Conservation (phyloP, 163 green algal species). For the Coccomyxa subellipsoidea region DNA sequence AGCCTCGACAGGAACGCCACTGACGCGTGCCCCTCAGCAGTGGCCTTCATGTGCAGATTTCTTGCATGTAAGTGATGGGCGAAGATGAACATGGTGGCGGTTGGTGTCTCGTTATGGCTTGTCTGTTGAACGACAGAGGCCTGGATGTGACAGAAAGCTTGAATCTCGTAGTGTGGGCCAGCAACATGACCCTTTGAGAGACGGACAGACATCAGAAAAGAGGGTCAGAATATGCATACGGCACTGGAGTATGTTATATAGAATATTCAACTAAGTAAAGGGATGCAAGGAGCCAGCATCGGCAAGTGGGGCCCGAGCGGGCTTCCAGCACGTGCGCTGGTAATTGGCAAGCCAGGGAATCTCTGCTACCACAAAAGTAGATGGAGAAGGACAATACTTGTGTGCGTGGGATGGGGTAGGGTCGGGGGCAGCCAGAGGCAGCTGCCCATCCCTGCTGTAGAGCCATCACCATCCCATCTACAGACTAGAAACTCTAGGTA, state of each 20-base stretch:
- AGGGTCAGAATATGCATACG: no score
- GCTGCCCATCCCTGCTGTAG: neutral
- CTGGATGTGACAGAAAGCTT: no score
- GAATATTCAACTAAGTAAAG: neutral
- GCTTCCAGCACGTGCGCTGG: neutral
- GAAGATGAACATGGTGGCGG: no score
- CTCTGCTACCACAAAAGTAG: neutral
- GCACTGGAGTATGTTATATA: neutral
- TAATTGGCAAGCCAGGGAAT: neutral
- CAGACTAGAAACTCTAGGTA: neutral
- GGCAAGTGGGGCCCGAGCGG: neutral
- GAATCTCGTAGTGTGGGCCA: no score
- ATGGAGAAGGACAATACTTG: neutral
- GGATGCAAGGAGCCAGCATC: neutral
- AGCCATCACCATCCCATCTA: neutral
- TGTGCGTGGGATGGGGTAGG: neutral
- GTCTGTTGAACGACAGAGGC: no score
- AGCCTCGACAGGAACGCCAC: no score
- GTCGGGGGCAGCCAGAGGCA: neutral
- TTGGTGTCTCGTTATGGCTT: no score
- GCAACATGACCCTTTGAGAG: no score
- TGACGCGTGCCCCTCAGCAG: no score
- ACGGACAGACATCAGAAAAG: no score
- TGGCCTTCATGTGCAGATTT: no score
- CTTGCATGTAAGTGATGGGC: no score